Evolutionary conservation across 1,284 basidiomycete genomes (phyloP).

Genomic region (Fomitopsis betulina): DNA sequence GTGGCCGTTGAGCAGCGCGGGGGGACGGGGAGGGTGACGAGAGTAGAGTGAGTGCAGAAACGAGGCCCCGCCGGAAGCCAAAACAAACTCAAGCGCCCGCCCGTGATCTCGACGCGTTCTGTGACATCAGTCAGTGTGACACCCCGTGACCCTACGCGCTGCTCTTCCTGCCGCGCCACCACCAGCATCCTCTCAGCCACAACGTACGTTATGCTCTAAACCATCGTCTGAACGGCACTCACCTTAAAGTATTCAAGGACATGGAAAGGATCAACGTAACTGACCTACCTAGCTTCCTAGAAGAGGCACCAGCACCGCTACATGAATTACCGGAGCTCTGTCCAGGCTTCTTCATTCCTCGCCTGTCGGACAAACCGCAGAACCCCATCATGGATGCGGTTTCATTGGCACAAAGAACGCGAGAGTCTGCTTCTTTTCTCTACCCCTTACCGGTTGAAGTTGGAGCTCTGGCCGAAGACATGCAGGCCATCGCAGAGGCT

Average conservation of each 20-base stretch:
- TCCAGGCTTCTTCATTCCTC: constrained; percentile 54
- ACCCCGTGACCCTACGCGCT: constrained; percentile 6
- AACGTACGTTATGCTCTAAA: not conserved
- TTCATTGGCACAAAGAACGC: constrained; percentile 21
- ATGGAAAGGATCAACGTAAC: not conserved
- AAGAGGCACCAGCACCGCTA: not conserved
- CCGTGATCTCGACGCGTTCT: constrained; percentile 6
- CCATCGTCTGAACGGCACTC: too few relatives aligned
- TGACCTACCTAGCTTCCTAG: not conserved
- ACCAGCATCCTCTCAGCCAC: not conserved
- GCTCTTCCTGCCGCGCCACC: not conserved
- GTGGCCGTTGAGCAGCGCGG: constrained; percentile 3
- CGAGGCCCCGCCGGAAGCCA: constrained; percentile 14
- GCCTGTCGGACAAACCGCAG: constrained; percentile 61
- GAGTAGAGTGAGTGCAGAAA: constrained; percentile 5
- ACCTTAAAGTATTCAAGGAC: not conserved
- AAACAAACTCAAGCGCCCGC: not conserved
- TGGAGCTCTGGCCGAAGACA: constrained; percentile 9
- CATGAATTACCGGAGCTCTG: constrained; percentile 20
- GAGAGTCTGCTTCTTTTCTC: not conserved
- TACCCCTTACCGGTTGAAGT: constrained; percentile 7
- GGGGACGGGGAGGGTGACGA: constrained; percentile 7
- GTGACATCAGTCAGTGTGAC: not conserved
- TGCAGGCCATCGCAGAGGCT: not conserved
- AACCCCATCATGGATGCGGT: constrained; percentile 68